Evolutionary conservation across 805 yeast genomes (phyloP), one percentile per base, ranked within the genome.

Genomic region (Kazachstania kunashirensis): DNA sequence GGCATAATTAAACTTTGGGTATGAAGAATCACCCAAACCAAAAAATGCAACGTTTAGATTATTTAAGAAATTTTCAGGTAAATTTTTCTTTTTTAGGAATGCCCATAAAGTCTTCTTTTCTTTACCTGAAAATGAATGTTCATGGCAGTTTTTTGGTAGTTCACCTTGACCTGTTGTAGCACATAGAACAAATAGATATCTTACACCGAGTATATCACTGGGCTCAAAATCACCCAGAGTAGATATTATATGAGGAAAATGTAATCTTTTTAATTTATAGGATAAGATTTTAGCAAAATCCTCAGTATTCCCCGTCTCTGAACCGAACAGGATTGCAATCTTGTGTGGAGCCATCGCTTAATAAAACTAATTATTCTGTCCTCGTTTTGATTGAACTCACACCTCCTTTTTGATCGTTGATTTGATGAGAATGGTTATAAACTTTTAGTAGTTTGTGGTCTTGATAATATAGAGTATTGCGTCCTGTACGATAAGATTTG

Each of bases 141-240:
- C 74, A 44, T 67, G 66, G 1, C 81, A 79, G 52, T 84, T 84
- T 29, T 81, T 59, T 0, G 98, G 97, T 24, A 89, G 59, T 43
- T 82, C 95, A 19, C 98, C 98, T 58, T 89, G 96, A 6, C 98
- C 97, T 1, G 95, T 81, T 0, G 98, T 89, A 1, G 96, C 78
- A 53, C 94, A 82, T 3, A 89, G 55, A 0, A 59, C 36, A 24
- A 59, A 56, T 11, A 59, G 43, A 34, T 54, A 52, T 30, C 44
- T 42, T 79, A 66, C 16, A 78, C 64, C 36, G 75, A 63, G 20
- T 60, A 84, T 60, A 38, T 66, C 66, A 45, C 67, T 70, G 30
- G 79, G 56, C 40, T 77, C 73, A 50, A 73, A 75, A 30, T 75
- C 78, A 46, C 82, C 83, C 43, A 84, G 53, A 0, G 80, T 55